Base-by-base conservation (phyloP, 2,329 filamentous ascomycete genomes). In the Colletotrichum agaves region DNA sequence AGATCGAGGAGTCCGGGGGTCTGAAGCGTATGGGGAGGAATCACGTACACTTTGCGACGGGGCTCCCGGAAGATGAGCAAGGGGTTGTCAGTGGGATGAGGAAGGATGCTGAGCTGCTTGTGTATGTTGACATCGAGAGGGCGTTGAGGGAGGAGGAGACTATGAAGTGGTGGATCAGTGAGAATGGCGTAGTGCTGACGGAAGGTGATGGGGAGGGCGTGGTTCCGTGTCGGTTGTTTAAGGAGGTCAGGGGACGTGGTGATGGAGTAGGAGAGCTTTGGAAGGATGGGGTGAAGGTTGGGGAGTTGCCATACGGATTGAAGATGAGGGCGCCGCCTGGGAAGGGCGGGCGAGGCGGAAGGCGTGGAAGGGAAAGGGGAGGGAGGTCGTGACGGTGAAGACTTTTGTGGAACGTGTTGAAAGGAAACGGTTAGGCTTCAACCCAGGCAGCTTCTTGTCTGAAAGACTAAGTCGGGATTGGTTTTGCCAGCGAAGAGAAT, bases 21-120 rank as follows among this genome's bases (percentile, higher is more conserved):
- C 80, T 99, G 66, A 89, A 88, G 72, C 86, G 85, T 66, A 98
- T 98, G 96, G 84, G 83, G 0, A 81, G 96, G 61, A 97, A 92
- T 70, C 95, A 98, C 75, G 91, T 98, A 31, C 96, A 99, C 80
- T 97, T 96, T 76, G 92, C 93, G 2, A 88, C 89, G 5, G 93
- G 93, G 0, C 81, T 94, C 12, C 89, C 92, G 0, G 82, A 80
- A 56, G 79, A 79, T 12, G 78, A 71, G 12, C 68, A 41, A 11
- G 73, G 75, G 3, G 91, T 94, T 2, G 86, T 95, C 23, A 93
- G 90, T 43, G 94, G 94, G 1, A 97, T 97, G 92, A 84, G 95
- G 21, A 83, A 74, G 71, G 93, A 89, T 76, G 91, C 92, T 5
- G 91, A 96, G 79, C 80, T 97, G 44, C 75, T 97, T 70, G 85